phyloP scores from a whole-genome alignment of 75 land plant genomes.

The Pinus tabuliformis region DNA sequence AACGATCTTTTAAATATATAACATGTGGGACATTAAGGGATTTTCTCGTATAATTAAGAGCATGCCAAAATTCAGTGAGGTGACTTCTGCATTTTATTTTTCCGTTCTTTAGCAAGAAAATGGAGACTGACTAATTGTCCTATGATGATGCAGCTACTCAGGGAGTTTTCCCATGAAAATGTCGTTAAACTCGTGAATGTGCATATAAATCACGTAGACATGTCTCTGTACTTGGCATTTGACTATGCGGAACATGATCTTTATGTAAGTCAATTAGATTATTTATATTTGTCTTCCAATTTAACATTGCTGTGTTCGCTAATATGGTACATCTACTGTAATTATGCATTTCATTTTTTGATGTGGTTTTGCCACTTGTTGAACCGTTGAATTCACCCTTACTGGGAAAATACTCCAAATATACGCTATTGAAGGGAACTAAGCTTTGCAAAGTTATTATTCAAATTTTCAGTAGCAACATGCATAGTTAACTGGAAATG shows the following conservation, averaged over 20 bases:
- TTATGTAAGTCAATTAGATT: conserved; percentile 65
- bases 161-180: conserved; percentile 94
- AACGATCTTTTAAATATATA: neutral
- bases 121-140: neutral
- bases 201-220: conserved; percentile 92
- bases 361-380: neutral
- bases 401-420: neutral
- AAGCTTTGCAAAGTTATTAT: too few species aligned
- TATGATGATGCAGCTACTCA: conserved; percentile 52
- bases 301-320: neutral
- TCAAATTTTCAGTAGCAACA: too few species aligned
- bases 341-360: neutral
- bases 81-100: neutral
- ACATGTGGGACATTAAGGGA: neutral
- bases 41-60: neutral
- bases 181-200: conserved; percentile 96
- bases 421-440: too few species aligned
- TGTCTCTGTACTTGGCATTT: conserved; percentile 96
- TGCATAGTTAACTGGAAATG: too few species aligned
- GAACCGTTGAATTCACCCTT: neutral
- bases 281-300: neutral
- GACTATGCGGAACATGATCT: conserved; percentile 99
- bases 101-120: neutral
- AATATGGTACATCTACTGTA: neutral
- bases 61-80: neutral